phyloP scores from a whole-genome alignment of 2,329 filamentous ascomycete genomes.

The Metarhizium rileyi region DNA sequence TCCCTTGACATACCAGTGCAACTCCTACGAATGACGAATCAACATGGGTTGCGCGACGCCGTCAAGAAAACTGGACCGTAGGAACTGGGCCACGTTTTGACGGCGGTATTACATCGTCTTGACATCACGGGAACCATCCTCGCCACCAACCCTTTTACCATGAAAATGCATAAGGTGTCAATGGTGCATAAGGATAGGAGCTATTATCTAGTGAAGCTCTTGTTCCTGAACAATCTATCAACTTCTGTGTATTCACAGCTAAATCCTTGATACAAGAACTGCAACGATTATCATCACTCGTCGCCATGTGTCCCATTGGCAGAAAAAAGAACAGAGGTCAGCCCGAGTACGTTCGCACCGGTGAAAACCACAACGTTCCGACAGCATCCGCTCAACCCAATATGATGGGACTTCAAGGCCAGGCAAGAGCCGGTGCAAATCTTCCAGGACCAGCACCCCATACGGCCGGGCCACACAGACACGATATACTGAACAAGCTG shows the following conservation, averaged over 20 bases:
- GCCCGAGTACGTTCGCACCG: not conserved
- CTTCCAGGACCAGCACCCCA: not conserved
- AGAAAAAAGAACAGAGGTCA: not conserved
- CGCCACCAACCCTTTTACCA: not conserved
- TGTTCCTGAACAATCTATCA: no score
- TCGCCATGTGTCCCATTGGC: not conserved
- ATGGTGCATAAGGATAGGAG: not conserved
- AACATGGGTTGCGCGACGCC: not conserved
- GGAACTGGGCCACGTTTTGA: not conserved
- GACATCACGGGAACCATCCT: not conserved
- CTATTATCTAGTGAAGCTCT: no score
- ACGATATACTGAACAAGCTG: not conserved
- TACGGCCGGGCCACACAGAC: not conserved
- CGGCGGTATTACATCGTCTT: not conserved
- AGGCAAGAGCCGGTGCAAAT: not conserved
- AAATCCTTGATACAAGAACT: not conserved
- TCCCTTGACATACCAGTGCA: no score
- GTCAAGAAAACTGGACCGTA: no score
- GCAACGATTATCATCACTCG: not conserved
- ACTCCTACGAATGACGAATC: no score
- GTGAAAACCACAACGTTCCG: not conserved
- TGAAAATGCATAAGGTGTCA: not conserved
- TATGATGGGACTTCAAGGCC: not conserved
- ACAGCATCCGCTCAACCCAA: not conserved
- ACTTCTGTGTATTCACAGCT: no score